A percentile compares a stretch with the other conserved stretches of the same genome.
Evolutionary conservation across 805 yeast species (phyloP).

Genomic region (Ogataea philodendri): DNA sequence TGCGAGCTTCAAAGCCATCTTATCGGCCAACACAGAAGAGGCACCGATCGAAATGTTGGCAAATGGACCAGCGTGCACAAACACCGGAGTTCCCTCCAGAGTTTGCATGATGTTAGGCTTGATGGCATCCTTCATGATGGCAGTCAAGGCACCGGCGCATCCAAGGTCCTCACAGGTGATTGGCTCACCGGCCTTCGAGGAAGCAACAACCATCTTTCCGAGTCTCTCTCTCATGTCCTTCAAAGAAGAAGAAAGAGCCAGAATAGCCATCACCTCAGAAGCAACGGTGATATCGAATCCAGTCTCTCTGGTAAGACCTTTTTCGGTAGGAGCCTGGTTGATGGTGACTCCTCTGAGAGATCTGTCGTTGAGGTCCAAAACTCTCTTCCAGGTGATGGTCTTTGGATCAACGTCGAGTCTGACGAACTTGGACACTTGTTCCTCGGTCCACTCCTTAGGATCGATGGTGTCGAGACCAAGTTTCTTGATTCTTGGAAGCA

Average conservation of each 20-base stretch:
- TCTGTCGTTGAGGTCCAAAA: slow-evolving; percentile 92
- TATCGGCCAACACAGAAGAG: slow-evolving; percentile 89
- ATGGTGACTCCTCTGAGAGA: slow-evolving; percentile 83
- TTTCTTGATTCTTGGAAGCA: slow-evolving; percentile 71
- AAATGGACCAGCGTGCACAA: slow-evolving; percentile 97
- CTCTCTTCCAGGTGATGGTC: slow-evolving; percentile 88
- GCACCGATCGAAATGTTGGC: slow-evolving; percentile 98
- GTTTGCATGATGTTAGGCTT: slow-evolving; percentile 98
- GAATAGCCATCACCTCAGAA: slow-evolving; percentile 92
- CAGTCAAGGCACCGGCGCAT: slow-evolving; percentile 93
- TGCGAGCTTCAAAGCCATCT: slow-evolving; percentile 86
- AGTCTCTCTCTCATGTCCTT: slow-evolving; percentile 84
- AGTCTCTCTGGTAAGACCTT: slow-evolving; percentile 77
- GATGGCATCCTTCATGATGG: slow-evolving; percentile 91
- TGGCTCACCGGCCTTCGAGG: slow-evolving; percentile 71
- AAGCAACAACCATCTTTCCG: slow-evolving; percentile 87
- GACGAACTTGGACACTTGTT: slow-evolving; percentile 72
- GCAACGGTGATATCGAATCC: slow-evolving; percentile 98
- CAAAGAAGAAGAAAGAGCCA: slow-evolving; percentile 77
- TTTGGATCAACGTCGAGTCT: slow-evolving; percentile 87
- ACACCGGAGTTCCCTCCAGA: slow-evolving; percentile 94
- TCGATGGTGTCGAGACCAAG: slow-evolving; percentile 79
- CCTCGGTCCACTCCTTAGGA: slow-evolving; percentile 76
- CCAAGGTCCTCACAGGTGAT: slow-evolving; percentile 94
- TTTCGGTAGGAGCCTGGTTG: slow-evolving; percentile 92